Evolutionary conservation across 345 rosid species (phyloP).

Genomic region (Chamaenerion angustifolium): DNA sequence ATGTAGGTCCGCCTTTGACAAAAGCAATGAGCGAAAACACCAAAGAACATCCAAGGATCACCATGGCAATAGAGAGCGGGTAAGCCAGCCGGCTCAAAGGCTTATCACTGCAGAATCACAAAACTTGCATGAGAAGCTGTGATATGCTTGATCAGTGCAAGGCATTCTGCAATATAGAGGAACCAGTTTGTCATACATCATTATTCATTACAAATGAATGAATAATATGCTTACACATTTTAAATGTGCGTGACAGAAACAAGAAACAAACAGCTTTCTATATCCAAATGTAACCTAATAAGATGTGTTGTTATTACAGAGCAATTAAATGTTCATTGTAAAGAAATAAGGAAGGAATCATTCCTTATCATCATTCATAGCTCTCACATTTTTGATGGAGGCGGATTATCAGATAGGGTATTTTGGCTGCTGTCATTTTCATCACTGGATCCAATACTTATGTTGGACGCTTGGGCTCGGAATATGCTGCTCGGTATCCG

Average conservation of each 20-base stretch:
- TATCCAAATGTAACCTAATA: not conserved
- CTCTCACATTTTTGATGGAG: slow-evolving; percentile 49
- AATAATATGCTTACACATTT: not conserved
- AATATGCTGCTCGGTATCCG: slow-evolving; percentile 16
- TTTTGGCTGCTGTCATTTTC: slow-evolving; percentile 34
- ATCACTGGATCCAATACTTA: slow-evolving; percentile 45
- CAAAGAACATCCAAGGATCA: slow-evolving; percentile 59
- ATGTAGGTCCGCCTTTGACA: slow-evolving; percentile 61
- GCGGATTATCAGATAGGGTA: slow-evolving; percentile 21
- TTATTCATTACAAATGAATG: not conserved
- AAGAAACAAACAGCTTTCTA: slow-evolving; percentile 1
- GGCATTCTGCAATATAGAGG: not conserved
- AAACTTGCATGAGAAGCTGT: slow-evolving; percentile 5
- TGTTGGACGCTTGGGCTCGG: slow-evolving; percentile 52
- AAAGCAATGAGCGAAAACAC: slow-evolving; percentile 60
- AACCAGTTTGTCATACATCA: not conserved
- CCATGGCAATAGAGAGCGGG: slow-evolving; percentile 57
- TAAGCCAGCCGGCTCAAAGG: slow-evolving; percentile 51
- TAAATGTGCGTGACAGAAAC: not conserved
- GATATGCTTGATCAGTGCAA: not conserved
- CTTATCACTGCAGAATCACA: slow-evolving; percentile 44
- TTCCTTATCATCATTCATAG: not conserved
- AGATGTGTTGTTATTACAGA: not conserved
- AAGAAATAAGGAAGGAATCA: not conserved
- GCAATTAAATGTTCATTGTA: not conserved